Conservation (phyloP, 2,329 filamentous ascomycete species). For the Neonectria sp. region DNA sequence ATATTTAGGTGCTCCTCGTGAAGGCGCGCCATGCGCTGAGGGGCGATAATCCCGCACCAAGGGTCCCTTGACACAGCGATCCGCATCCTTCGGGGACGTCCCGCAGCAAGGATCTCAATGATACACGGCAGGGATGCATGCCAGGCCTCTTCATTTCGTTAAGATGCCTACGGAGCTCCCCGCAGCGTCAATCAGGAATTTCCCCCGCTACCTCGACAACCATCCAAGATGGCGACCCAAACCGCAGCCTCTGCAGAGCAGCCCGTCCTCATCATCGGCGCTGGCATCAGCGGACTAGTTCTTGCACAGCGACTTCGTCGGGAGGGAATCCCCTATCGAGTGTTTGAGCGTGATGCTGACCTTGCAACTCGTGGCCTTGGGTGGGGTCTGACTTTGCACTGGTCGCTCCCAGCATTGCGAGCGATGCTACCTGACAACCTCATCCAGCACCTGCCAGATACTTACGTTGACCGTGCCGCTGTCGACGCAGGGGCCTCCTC, state of each 20-base stretch:
- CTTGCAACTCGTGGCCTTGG: conserved; percentile 65
- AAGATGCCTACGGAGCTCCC: background rate
- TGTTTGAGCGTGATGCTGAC: conserved; percentile 68
- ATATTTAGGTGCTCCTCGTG: too few relatives aligned
- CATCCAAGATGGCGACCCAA: background rate
- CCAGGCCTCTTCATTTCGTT: background rate
- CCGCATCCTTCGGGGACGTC: background rate
- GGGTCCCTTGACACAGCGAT: background rate
- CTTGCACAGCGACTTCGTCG: conserved; percentile 54
- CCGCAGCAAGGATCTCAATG: background rate
- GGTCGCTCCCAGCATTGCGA: conserved; percentile 69
- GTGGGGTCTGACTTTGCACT: conserved; percentile 77
- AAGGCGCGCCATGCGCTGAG: too few relatives aligned
- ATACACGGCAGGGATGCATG: background rate
- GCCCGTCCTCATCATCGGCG: conserved; percentile 55
- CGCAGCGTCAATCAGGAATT: background rate
- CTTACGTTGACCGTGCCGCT: conserved; percentile 68
- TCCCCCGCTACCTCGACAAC: background rate
- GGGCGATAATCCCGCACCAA: background rate
- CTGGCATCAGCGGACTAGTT: conserved; percentile 55
- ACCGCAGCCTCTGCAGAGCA: background rate
- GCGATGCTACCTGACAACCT: conserved; percentile 65
- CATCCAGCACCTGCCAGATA: conserved; percentile 60
- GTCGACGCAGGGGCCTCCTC: conserved; percentile 62
- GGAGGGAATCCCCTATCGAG: conserved; percentile 57